Evolutionary conservation across 192 early-diverging fungal species (phyloP), one percentile per base, ranked within the genome.

Genomic region (Coemansia sp.): DNA sequence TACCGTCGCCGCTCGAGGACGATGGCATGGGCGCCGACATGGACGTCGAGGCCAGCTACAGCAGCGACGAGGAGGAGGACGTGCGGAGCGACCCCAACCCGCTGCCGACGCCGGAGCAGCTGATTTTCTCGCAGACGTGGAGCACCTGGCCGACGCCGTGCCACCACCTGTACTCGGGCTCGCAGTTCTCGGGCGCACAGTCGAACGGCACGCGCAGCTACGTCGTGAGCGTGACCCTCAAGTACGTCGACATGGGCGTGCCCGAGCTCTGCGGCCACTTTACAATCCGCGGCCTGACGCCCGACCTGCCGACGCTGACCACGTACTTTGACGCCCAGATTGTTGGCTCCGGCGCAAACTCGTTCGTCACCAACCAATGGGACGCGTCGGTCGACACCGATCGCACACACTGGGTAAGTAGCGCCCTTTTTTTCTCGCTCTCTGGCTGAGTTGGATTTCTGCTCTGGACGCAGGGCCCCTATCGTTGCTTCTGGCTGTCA

Each of bases 311-410:
- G 28, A 81, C 80, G 61, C 76, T 91, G 53, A 86, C 85, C 58
- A 91, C 90, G 32, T 91, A 82, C 62, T 91, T 91, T 71, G 90
- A 91, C 53, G 87, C 83, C 10, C 88, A 91, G 69, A 83, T 92
- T 57, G 82, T 92, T 61, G 90, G 89, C 7, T 70, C 70, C 23
- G 65, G 65, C 29, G 55, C 72, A 46, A 65, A 88, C 78, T 73
- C 79, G 49, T 92, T 92, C 62, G 60, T 88, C 48, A 92, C 90
- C 35, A 72, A 83, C 46, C 87, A 90, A 66, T 92, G 90, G 90
- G 85, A 86, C 39, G 87, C 89, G n/a, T 82, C 84, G 60, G 82
- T 85, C 28, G 78, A 82, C 34, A 87, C 84, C 23, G 90, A 92
- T 73, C 65, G 74, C 60, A 76, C 86, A 54, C 87, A 89, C 74